Evolutionary conservation across 129 eudicot species (phyloP), one percentile per base, ranked within the genome.

Genomic region (Flaveria bidentis): DNA sequence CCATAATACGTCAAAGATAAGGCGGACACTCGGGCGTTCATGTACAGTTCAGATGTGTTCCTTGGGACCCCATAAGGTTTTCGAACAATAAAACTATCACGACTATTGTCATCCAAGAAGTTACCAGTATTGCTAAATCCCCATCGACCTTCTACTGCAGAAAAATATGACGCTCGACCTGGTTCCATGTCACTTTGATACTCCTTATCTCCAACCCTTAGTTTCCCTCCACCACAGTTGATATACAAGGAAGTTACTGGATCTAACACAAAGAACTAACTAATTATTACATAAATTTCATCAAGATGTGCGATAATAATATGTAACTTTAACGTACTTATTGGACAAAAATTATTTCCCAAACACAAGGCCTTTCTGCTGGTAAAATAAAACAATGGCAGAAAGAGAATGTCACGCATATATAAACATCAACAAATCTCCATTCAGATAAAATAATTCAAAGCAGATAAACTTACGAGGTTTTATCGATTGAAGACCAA

Each of bases 51-150:
- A 10, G 88, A 4, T 42, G 51, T 20, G 57, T 69, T 80, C 30
- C 68, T 82, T 41, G 67, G 16, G 61, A 85, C 77, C 28, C 20
- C 53, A 36, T 78, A 82, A 60, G n/a, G n/a, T 67, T 25, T 81
- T 28, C 39, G 1, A 69, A 11, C 45, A 61, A 69, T 56, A 45
- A 45, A 85, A 42, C 52, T 73, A 58, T 81, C 82, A 2, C 0
- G 23, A 1, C 23, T 17, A 6, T 26, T 42, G 2, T 83, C 81
- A 76, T 87, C 90, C 88, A 88, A 4, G 84, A 90, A 90, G 60
- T 67, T 53, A 62, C 98, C 98, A 0, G 98, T 90, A 78, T 85
- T 93, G 80, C 97, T 90, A 72, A 87, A 82, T 76, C 88, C 92
- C 98, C 98, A 93, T 63, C 77, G 85, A 9, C 75, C 36, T 5